Evolutionary conservation across 345 rosid genomes (phyloP), one percentile per base, ranked within the genome.

Genomic region (Salix purpurea): DNA sequence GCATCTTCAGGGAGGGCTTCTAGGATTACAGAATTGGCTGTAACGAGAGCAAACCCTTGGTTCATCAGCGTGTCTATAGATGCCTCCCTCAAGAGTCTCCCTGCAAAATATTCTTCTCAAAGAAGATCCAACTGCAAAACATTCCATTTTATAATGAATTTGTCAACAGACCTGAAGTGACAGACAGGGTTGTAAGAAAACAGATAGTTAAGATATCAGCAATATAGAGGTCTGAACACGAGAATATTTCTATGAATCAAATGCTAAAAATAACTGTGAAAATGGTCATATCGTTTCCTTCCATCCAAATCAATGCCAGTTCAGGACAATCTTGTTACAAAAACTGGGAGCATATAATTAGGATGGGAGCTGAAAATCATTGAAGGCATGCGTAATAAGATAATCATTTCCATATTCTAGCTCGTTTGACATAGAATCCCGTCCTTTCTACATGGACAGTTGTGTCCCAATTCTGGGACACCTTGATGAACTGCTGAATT

Each of bases 11-110:
- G 87, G 18, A 79, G 67, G 23, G 86, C 71, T 26, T 85, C 84
- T 32, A 85, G 73, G 19, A 85, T 84, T n/a, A 70, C 80, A 11
- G 87, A 85, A 72, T 87, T 83, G 58, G 90, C 84, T 21, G 85
- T 56, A 36, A 86, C 83, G 80, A 87, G 87, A 79, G 87, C 85
- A 71, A 85, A 82, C 73, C 78, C 84, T 37, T 69, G 75, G 24
- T 61, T 40, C 46, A 21, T 21, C 30, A 32, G n/a, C 32, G 30
- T 26, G 65, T 46, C 75, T 66, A 70, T 16, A 23, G 83, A 77
- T 68, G 37, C 39, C 67, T 72, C 76, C 61, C 60, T 60, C 16
- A 65, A 39, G 70, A 50, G 76, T 66, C 72, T 75, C 26, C 28
- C 50, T 23, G 9, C n/a, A 28, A 40, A 40, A 40, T 56, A 56